A percentile compares a stretch with the other conserved stretches of the same genome.
Evolutionary conservation across 2,329 filamentous ascomycete genomes (phyloP).

Genomic region (Fusarium anguioides): DNA sequence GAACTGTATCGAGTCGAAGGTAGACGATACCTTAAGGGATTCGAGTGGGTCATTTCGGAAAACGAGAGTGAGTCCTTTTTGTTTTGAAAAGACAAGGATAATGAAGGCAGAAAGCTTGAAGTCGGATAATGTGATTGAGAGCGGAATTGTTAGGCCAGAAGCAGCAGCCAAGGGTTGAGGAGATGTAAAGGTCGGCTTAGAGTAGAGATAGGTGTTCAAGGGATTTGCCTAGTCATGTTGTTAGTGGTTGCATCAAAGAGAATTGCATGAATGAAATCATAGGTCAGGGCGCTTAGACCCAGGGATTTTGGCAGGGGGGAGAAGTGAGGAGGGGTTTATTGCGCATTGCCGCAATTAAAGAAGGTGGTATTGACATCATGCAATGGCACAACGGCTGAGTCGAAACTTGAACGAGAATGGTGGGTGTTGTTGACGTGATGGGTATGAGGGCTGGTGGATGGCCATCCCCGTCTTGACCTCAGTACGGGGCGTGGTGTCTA

Average conservation of each 20-base stretch:
- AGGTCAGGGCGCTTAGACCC: constrained; percentile 22
- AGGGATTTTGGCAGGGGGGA: constrained; percentile 7
- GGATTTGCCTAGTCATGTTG: constrained; percentile 80
- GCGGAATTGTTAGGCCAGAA: constrained; percentile 93
- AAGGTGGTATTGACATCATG: constrained; percentile 20
- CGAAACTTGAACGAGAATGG: background rate
- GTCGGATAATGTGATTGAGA: constrained; percentile 95
- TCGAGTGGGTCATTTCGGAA: constrained; percentile 98
- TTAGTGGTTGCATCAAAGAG: constrained; percentile 56
- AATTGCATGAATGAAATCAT: constrained; percentile 38
- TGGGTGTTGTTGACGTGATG: constrained; percentile 11
- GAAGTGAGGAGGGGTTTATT: constrained; percentile 12
- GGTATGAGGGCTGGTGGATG: constrained; percentile 6
- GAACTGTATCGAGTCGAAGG: constrained; percentile 98
- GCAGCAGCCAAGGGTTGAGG: constrained; percentile 91
- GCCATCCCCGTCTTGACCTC: constrained; percentile 7
- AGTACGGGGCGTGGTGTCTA: background rate
- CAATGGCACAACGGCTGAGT: background rate
- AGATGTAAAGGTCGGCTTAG: constrained; percentile 91
- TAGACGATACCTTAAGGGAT: constrained; percentile 97
- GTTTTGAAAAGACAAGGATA: constrained; percentile 95
- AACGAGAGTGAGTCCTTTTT: constrained; percentile 95
- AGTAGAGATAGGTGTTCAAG: constrained; percentile 92
- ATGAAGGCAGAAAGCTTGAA: constrained; percentile 97
- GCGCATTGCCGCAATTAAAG: constrained; percentile 30